Conservation (phyloP, 1,284 basidiomycete species). For the Austroboletus niveus region DNA sequence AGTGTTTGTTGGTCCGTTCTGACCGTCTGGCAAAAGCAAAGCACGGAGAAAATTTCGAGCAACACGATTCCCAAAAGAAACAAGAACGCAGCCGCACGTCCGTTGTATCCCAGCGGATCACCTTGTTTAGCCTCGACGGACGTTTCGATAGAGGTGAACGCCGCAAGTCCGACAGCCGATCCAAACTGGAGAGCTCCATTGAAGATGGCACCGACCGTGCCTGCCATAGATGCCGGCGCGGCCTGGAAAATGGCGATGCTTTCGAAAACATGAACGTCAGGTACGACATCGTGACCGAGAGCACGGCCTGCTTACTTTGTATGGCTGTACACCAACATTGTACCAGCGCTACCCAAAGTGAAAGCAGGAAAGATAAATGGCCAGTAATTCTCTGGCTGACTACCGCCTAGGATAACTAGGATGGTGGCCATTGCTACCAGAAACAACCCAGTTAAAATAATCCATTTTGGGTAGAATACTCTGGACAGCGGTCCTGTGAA, state of each 20-base stretch:
- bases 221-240: conserved; percentile 46
- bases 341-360: conserved; percentile 43
- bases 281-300: not conserved
- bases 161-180: conserved; percentile 47
- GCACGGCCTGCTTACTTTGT: conserved; percentile 34
- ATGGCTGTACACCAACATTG: conserved; percentile 32
- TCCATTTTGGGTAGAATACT: conserved; percentile 40
- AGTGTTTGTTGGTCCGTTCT: not conserved
- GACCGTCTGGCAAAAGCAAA: conserved; percentile 37
- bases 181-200: conserved; percentile 54
- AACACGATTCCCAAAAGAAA: conserved; percentile 45
- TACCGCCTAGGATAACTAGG: conserved; percentile 42
- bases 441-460: conserved; percentile 42
- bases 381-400: conserved; percentile 43
- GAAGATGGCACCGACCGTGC: conserved; percentile 56
- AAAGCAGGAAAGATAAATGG: conserved; percentile 48
- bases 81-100: conserved; percentile 48
- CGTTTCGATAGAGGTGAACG: conserved; percentile 46
- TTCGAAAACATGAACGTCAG: not conserved
- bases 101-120: conserved; percentile 35
- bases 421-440: conserved; percentile 41
- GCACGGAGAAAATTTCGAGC: conserved; percentile 34
- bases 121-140: conserved; percentile 38
- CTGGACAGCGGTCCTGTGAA: conserved; percentile 42
- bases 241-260: conserved; percentile 53